Base-by-base conservation (phyloP, 2,329 filamentous ascomycete genomes). In the Dactylellina leptospora region DNA sequence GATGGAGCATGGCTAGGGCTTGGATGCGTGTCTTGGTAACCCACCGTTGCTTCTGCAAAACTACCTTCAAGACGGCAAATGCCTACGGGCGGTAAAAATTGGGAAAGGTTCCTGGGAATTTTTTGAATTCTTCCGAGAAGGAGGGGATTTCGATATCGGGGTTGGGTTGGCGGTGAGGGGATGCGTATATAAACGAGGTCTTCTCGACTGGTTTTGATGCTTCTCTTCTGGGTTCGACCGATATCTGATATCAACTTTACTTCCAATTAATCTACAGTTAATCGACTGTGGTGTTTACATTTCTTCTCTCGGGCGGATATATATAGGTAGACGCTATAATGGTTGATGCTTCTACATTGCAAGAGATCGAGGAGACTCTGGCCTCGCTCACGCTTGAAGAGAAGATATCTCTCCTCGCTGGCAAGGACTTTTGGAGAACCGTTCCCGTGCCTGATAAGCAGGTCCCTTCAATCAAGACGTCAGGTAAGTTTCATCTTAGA, bases 401-500 rank as follows among this genome's bases (percentile, higher is more conserved):
- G 54, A 72, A 75, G 56, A 54, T 75, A n/a, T 75, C 71, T 11
- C 68, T 75, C 25, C 72, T 75, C 10, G 62, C 74, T 2, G 74
- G 74, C 8, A 75, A 74, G 16, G 74, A 90, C 77, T 89, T 90
- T 77, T 91, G 88, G 88, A 86, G 88, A 74, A 90, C 88, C 1
- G 86, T 84, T 68, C 79, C 86, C 0, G 85, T 91, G 51, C 84
- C 85, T 1, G 83, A 84, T 25, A 66, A 66, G 33, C 55, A 69
- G 6, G 70, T 76, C 28, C 76, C 75, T 25, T 72, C 68, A 13
- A 64, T 72, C 30, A 72, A 72, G 44, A 51, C 54, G 2, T 72
- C 68, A 33, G 68, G 68, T 72, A 27, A 4, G 30, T 13, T n/a
- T n/a, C n/a, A n/a, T n/a, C n/a, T n/a, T n/a, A n/a, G n/a, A n/a